These are phyloP conservation scores for Pittosporum tobira DNA, from an alignment of 129 eudicot species.

Conservation along the genomic window DNA sequence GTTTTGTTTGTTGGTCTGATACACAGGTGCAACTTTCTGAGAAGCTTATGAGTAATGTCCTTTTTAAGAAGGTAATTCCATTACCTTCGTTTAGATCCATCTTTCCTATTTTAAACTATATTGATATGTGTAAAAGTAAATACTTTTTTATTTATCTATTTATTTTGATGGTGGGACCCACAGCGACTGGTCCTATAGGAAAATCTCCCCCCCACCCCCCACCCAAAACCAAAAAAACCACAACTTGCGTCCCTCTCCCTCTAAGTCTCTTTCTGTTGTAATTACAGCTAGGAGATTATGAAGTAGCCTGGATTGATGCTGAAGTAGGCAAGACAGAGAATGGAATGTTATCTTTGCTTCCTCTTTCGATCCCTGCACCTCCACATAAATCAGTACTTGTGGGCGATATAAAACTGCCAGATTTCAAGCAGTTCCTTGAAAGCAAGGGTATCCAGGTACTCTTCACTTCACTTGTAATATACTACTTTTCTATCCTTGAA, in stretches of 20 bases:
- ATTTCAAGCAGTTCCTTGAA: constrained; percentile 90
- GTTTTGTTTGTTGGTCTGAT: constrained; percentile 10
- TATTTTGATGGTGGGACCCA: too few relatives aligned
- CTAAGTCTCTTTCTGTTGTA: neutral
- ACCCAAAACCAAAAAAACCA: too few relatives aligned
- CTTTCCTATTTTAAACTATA: neutral
- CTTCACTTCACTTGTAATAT: neutral
- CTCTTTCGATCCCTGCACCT: constrained; percentile 67
- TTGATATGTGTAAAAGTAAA: neutral
- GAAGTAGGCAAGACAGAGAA: constrained; percentile 75
- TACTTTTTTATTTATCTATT: neutral
- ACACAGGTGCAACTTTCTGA: constrained; percentile 90
- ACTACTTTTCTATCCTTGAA: neutral
- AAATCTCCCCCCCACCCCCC: too few relatives aligned
- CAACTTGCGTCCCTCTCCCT: too few relatives aligned
- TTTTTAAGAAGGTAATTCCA: constrained; percentile 72
- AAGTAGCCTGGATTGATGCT: constrained; percentile 95
- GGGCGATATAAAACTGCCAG: constrained; percentile 96
- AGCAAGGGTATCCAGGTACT: constrained; percentile 90
- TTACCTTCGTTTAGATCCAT: neutral
- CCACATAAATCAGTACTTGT: constrained; percentile 91
- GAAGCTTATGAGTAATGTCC: constrained; percentile 93
- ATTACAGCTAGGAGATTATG: constrained; percentile 91
- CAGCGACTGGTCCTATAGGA: too few relatives aligned
- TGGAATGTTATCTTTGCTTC: constrained; percentile 66